A percentile compares a stretch with the other conserved stretches of the same genome.
Conservation (phyloP, 2,329 filamentous ascomycete genomes). For the Fusarium mangiferae region DNA sequence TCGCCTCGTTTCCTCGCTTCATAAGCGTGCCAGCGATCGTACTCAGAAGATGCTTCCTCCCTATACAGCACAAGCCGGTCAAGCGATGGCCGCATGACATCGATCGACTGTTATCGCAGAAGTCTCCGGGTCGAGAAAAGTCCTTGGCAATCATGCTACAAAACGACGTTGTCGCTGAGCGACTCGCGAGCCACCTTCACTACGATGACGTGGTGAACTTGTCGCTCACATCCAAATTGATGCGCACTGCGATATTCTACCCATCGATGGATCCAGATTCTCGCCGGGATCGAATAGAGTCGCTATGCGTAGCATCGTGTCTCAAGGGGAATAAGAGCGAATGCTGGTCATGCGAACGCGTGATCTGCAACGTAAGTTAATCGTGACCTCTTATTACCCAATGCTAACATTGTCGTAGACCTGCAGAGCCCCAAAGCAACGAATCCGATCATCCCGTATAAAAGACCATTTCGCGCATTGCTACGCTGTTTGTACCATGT, state of each 20-base stretch:
- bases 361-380: slow-evolving; percentile 13
- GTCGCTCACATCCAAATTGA: slow-evolving; percentile 6
- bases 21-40: background rate
- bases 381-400: accelerated
- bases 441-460: background rate
- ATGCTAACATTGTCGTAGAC: background rate
- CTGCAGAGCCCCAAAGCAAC: background rate
- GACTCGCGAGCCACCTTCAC: slow-evolving; percentile 6
- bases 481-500: slow-evolving; percentile 15
- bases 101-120: background rate
- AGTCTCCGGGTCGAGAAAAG: accelerated
- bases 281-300: background rate
- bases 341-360: slow-evolving; percentile 24
- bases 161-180: background rate
- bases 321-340: background rate
- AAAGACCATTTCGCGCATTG: slow-evolving; percentile 15
- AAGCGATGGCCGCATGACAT: background rate
- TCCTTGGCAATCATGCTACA: background rate
- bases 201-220: slow-evolving; percentile 14
- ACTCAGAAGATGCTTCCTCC: background rate
- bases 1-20: slow-evolving; percentile 1
- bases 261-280: background rate
- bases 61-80: background rate
- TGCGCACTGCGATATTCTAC: background rate
- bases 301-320: background rate